Conservation (phyloP, 306 rosid species). For the Lithocarpus polystachyus region DNA sequence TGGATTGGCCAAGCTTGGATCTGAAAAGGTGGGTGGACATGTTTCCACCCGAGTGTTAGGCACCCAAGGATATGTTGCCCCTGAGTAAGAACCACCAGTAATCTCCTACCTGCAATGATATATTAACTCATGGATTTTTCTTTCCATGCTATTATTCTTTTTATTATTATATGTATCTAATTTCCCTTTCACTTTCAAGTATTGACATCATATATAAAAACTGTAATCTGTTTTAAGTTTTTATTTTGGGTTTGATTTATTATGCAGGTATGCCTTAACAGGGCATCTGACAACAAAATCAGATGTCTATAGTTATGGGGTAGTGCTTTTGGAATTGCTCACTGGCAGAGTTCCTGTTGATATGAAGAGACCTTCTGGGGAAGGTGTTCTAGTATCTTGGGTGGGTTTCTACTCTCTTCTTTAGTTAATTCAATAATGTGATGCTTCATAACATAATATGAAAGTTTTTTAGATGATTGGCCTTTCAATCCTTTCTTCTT, state of each 20-base stretch:
- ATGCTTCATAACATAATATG: not conserved
- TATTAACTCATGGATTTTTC: not conserved
- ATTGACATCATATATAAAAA: not conserved
- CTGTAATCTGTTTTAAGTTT: not conserved
- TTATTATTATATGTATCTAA: not conserved
- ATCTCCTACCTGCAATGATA: constrained; percentile 15
- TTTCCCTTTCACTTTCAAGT: not conserved
- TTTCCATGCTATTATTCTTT: not conserved
- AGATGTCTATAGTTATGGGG: constrained; percentile 90
- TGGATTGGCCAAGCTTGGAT: constrained; percentile 88
- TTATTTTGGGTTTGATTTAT: constrained; percentile 3
- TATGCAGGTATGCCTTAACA: constrained; percentile 86
- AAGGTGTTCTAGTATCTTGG: constrained; percentile 94
- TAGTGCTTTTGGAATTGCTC: constrained; percentile 89
- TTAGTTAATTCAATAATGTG: not conserved
- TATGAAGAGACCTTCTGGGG: constrained; percentile 86
- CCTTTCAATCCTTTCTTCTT: not conserved
- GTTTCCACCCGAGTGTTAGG: constrained; percentile 95
- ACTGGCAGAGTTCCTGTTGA: constrained; percentile 95
- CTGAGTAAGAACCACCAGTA: constrained; percentile 58
- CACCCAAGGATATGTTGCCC: constrained; percentile 92
- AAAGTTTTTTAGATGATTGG: not conserved
- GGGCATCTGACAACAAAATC: constrained; percentile 97
- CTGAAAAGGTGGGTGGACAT: constrained; percentile 91
- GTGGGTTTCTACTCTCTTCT: constrained; percentile 36